Percentiles rank a stretch among this genome's conserved stretches.
These are phyloP conservation scores for Centrapalus pauciflorus DNA, from an alignment of 129 eudicot genomes.

Conservation along the genomic window DNA sequence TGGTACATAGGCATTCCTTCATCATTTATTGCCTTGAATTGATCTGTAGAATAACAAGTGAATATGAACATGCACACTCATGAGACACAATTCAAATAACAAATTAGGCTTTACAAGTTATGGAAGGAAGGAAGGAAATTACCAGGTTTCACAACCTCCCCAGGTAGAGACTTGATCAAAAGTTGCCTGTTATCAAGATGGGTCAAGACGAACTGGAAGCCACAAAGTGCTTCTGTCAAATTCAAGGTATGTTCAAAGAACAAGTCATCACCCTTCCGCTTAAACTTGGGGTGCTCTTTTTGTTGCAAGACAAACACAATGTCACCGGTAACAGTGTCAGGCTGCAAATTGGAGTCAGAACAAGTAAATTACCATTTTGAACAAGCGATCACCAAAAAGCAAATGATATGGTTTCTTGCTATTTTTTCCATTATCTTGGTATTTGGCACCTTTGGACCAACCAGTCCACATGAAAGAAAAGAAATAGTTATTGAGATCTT, in stretches of 20 bases:
- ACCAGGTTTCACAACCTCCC: slow-evolving; percentile 62
- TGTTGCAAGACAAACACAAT: slow-evolving; percentile 60
- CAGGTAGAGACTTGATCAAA: slow-evolving; percentile 53
- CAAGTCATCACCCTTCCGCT: slow-evolving; percentile 69
- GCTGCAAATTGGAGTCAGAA: slow-evolving; percentile 34
- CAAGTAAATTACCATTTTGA: neutral
- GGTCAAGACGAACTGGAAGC: slow-evolving; percentile 58
- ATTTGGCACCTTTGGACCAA: slow-evolving; percentile 1
- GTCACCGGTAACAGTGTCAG: slow-evolving; percentile 62
- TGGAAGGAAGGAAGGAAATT: neutral
- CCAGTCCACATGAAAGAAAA: neutral
- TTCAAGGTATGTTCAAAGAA: slow-evolving; percentile 54
- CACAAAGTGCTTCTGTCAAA: slow-evolving; percentile 67
- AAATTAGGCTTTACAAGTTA: neutral
- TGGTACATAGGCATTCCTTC: slow-evolving; percentile 51
- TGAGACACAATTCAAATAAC: neutral
- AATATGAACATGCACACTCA: neutral
- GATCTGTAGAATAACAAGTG: slow-evolving; percentile 24
- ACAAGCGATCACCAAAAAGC: neutral
- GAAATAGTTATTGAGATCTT: neutral
- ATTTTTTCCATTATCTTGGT: no score
- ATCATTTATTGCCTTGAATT: slow-evolving; percentile 59
- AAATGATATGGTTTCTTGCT: neutral
- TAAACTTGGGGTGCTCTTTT: slow-evolving; percentile 69
- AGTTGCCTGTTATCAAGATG: slow-evolving; percentile 54